Conservation (phyloP, 345 rosid species). For the Sisymbrium altissimum region DNA sequence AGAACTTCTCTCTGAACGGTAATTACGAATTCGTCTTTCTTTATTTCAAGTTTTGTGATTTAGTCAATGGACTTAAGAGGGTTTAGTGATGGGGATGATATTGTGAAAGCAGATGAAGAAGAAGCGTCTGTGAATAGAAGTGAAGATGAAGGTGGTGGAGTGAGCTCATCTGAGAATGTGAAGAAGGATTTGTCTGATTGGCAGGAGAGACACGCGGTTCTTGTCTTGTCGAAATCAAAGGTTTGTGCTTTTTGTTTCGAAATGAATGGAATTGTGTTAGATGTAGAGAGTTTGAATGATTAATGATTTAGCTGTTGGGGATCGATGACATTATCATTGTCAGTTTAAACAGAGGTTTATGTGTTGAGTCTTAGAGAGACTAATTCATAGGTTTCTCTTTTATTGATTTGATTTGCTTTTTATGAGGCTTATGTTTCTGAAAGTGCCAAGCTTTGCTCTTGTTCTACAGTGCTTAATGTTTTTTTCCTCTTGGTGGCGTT, state of each 20-base stretch:
- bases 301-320: background rate
- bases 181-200: constrained; percentile 73
- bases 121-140: constrained; percentile 31
- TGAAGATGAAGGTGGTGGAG: constrained; percentile 35
- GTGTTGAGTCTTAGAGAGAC: background rate
- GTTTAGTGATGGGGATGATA: background rate
- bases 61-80: background rate
- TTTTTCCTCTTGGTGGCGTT: too few species aligned
- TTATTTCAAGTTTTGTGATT: background rate
- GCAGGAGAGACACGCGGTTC: constrained; percentile 75
- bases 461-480: too few species aligned
- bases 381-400: background rate
- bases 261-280: background rate
- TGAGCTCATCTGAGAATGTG: constrained; percentile 38
- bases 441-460: too few species aligned
- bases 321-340: background rate
- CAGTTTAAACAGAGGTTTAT: background rate
- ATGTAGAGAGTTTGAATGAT: background rate
- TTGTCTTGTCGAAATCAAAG: constrained; percentile 65
- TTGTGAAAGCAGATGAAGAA: constrained; percentile 38
- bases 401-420: background rate
- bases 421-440: background rate
- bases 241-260: constrained; percentile 31
- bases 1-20: constrained; percentile 65
- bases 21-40: background rate